Percentiles rank a stretch among this genome's conserved stretches.
These are phyloP conservation scores for Thermochaetoides dissita DNA, from an alignment of 2,329 filamentous ascomycete species.

Conservation along the genomic window DNA sequence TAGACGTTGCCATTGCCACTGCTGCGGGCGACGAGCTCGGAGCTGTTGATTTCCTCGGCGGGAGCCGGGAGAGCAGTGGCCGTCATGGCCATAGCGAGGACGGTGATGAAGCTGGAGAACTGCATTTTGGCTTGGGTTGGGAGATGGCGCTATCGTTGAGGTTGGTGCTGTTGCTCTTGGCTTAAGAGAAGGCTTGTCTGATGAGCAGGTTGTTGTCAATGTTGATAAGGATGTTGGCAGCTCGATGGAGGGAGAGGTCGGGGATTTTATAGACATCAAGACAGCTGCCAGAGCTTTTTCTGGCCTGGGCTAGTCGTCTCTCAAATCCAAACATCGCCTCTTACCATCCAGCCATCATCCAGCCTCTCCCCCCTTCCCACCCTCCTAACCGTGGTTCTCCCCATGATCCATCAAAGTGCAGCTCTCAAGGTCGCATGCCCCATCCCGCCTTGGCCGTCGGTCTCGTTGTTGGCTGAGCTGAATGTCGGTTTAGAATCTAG, in stretches of 20 bases:
- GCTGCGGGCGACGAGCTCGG: neutral
- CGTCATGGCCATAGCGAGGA: slow-evolving; percentile 5
- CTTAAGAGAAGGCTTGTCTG: neutral
- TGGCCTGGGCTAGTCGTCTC: no score
- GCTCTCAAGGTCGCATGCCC: no score
- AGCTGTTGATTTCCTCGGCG: neutral
- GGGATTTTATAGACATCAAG: slow-evolving; percentile 3
- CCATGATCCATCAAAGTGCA: no score
- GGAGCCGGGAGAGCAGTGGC: slow-evolving; percentile 3
- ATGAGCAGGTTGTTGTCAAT: neutral
- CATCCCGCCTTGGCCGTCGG: no score
- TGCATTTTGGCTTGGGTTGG: slow-evolving; percentile 3
- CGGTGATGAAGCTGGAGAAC: slow-evolving; percentile 4
- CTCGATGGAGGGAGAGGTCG: neutral
- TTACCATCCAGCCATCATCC: no score
- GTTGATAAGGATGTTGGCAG: neutral
- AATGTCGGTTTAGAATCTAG: no score
- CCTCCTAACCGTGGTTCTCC: no score
- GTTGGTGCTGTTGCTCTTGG: neutral
- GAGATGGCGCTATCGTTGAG: neutral
- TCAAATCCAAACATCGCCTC: no score
- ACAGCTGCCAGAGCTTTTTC: no score
- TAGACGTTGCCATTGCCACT: neutral
- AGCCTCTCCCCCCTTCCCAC: no score
- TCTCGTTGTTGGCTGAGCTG: no score